A percentile compares a stretch with the other conserved stretches of the same genome.
phyloP scores from a whole-genome alignment of 164 flowering plant species.

The Malania oleifera region DNA sequence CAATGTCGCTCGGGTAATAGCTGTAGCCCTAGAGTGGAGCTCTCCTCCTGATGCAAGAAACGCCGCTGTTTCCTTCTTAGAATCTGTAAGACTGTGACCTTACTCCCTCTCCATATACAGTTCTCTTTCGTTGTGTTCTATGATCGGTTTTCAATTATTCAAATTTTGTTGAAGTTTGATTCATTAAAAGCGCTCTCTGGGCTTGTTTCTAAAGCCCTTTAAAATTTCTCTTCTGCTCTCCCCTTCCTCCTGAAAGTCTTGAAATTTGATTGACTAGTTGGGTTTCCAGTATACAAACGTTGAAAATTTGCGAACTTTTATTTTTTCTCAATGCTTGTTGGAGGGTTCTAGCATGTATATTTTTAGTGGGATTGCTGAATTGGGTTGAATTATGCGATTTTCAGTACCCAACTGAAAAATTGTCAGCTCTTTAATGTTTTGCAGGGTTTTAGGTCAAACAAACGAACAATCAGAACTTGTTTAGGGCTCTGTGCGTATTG shows the following conservation, averaged over 20 bases:
- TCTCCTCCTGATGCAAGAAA: constrained; percentile 67
- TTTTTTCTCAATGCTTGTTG: too few species aligned
- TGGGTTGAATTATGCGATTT: neutral
- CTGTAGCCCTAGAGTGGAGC: constrained; percentile 71
- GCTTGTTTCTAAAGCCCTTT: too few species aligned
- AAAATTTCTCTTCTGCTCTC: too few species aligned
- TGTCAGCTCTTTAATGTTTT: too few species aligned
- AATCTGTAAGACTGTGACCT: constrained; percentile 41
- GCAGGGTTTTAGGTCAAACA: too few species aligned
- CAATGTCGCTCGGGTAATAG: constrained; percentile 73
- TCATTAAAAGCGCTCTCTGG: too few species aligned
- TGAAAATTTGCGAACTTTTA: too few species aligned
- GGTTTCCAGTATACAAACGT: too few species aligned
- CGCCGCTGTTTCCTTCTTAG: constrained; percentile 68
- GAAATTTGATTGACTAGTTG: too few species aligned
- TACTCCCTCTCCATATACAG: constrained; percentile 2
- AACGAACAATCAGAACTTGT: neutral
- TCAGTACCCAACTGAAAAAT: neutral
- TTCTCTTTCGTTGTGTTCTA: neutral
- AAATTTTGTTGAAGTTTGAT: neutral
- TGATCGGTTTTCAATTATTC: neutral
- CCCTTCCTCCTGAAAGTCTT: too few species aligned
- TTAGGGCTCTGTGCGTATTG: neutral
- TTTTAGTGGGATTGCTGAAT: too few species aligned
- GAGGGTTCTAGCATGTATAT: too few species aligned